These are phyloP conservation scores for Vigna angularis DNA, from an alignment of 306 rosid genomes.

Conservation along the genomic window DNA sequence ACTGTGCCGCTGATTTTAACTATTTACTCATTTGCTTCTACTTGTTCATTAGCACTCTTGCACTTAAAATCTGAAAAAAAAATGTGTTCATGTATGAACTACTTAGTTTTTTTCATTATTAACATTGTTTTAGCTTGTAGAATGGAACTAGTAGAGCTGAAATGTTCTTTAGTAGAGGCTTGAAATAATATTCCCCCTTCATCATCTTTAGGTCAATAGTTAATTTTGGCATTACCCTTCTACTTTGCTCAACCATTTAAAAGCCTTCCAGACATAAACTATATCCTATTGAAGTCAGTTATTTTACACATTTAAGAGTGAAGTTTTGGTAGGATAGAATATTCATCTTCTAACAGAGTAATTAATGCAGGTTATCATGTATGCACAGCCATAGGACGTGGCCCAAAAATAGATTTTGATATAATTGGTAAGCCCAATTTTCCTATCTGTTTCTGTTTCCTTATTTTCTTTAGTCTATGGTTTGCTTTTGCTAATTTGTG, in stretches of 20 bases:
- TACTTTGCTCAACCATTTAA: slow-evolving; percentile 16
- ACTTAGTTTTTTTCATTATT: slow-evolving; percentile 24
- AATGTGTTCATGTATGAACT: slow-evolving; percentile 25
- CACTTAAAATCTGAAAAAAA: slow-evolving; percentile 4
- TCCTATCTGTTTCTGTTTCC: slow-evolving; percentile 30
- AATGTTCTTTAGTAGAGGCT: slow-evolving; percentile 24
- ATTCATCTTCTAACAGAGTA: slow-evolving; percentile 47
- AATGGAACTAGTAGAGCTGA: background rate
- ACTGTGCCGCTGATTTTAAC: background rate
- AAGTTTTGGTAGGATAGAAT: slow-evolving; percentile 29
- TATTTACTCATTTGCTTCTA: slow-evolving; percentile 6
- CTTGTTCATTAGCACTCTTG: background rate
- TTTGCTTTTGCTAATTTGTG: slow-evolving; percentile 31
- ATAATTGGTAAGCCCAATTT: slow-evolving; percentile 63
- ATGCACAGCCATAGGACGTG: slow-evolving; percentile 74
- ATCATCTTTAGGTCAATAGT: slow-evolving; percentile 33
- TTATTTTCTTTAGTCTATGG: slow-evolving; percentile 24
- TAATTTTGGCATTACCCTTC: slow-evolving; percentile 10
- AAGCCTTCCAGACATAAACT: slow-evolving; percentile 15
- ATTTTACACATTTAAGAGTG: slow-evolving; percentile 6
- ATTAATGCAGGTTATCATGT: slow-evolving; percentile 81
- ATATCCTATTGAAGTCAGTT: slow-evolving; percentile 10
- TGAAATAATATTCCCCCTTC: slow-evolving; percentile 12
- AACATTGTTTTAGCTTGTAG: slow-evolving; percentile 1
- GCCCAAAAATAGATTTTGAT: slow-evolving; percentile 57